phyloP scores from a whole-genome alignment of 73 alveolate genomes.

The Paraurostyla sp. region DNA sequence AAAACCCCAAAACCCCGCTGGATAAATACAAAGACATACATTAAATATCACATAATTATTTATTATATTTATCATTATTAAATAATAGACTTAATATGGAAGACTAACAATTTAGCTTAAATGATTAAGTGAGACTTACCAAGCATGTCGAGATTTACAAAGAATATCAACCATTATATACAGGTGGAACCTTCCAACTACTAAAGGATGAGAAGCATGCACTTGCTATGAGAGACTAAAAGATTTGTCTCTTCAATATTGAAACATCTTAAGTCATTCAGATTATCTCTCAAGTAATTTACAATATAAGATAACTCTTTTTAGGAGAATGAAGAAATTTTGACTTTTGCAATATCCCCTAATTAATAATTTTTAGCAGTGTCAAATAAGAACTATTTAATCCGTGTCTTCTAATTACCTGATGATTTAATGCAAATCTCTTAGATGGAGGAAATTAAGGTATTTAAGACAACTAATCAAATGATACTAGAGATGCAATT shows the following conservation, averaged over 20 bases:
- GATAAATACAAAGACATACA: too few species aligned
- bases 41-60: too few species aligned
- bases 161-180: conserved; percentile 57
- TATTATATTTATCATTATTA: too few species aligned
- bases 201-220: conserved; percentile 50
- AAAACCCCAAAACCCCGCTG: too few species aligned
- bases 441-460: conserved; percentile 30
- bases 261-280: conserved; percentile 10
- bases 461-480: conserved; percentile 33
- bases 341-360: conserved; percentile 43
- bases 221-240: conserved; percentile 49
- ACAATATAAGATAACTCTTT: neutral
- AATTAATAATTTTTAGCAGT: conserved; percentile 41
- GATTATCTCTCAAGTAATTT: neutral
- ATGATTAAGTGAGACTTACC: conserved; percentile 53
- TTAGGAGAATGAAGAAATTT: conserved; percentile 62
- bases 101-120: too few species aligned
- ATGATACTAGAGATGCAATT: conserved; percentile 51
- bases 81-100: too few species aligned
- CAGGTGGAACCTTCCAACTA: conserved; percentile 69
- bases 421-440: neutral
- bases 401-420: conserved; percentile 41
- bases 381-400: conserved; percentile 58
- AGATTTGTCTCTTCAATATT: conserved; percentile 13
- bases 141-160: conserved; percentile 46